Conservation (phyloP, 495 filamentous ascomycete genomes). For the Pseudotulostoma volvatum region DNA sequence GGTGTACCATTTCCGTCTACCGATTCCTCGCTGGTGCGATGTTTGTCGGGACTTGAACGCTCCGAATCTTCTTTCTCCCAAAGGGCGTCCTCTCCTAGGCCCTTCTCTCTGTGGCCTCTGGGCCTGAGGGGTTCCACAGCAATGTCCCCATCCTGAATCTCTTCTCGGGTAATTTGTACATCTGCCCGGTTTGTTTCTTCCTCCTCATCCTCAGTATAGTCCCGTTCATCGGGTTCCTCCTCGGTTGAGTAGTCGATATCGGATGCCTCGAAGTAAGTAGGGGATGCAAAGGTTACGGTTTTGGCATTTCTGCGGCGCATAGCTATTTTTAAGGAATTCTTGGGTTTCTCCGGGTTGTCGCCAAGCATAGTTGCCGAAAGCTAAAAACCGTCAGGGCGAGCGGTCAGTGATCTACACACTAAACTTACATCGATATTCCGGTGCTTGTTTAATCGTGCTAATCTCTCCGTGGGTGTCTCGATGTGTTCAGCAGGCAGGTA, state of each 20-base stretch:
- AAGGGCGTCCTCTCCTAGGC: conserved; percentile 16
- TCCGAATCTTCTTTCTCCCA: conserved; percentile 17
- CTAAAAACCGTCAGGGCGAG: conserved; percentile 22
- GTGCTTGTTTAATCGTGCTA: conserved; percentile 93
- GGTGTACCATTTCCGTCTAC: conserved; percentile 37
- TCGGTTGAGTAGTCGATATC: conserved; percentile 80
- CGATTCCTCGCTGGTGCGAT: conserved; percentile 49
- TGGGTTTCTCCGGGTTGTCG: conserved; percentile 75
- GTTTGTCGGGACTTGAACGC: conserved; percentile 20
- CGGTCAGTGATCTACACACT: neutral
- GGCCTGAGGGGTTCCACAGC: conserved; percentile 31
- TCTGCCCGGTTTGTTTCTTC: conserved; percentile 22
- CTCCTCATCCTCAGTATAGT: conserved; percentile 26
- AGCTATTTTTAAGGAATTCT: conserved; percentile 77
- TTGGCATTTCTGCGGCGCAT: conserved; percentile 79
- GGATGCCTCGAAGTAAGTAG: conserved; percentile 80
- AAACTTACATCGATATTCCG: conserved; percentile 82
- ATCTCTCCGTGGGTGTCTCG: conserved; percentile 87
- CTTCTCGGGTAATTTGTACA: conserved; percentile 15
- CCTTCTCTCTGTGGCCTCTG: conserved; percentile 23
- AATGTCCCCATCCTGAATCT: conserved; percentile 24
- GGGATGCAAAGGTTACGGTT: conserved; percentile 71
- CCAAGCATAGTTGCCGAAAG: conserved; percentile 88
- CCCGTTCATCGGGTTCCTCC: conserved; percentile 51
- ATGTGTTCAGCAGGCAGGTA: conserved; percentile 97